Base-by-base conservation (phyloP, 1,284 basidiomycete species). In the Bjerkandera adusta region DNA sequence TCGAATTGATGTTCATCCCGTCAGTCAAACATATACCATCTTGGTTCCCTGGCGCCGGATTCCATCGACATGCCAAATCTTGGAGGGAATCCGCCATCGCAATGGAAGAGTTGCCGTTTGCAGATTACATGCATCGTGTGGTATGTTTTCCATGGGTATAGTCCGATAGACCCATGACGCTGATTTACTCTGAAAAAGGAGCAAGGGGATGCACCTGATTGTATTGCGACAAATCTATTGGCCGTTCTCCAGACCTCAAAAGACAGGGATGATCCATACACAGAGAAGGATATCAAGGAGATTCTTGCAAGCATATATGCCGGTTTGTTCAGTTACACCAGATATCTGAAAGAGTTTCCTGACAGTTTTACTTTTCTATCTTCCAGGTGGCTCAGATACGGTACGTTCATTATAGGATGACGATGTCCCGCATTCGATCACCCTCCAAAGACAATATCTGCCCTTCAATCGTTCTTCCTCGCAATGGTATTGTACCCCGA, bases 401-500 rank as follows among this genome's bases (percentile, higher is more conserved):
- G 57, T 58, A 4, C 10, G 50, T 43, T 10, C 11, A 15, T 2
- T 21, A 26, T n/a, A 8, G 13, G 15, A 22, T 15, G 30, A 35
- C 3, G 12, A 42, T 21, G 2, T 16, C n/a, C 38, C n/a, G n/a
- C n/a, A n/a, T 16, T 12, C 8, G 6, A 8, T 27, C 12, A 21
- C 24, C 38, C n/a, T n/a, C n/a, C n/a, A n/a, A n/a, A 58, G 55
- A 58, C 53, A 11, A 48, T 54, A 6, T 57, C 55, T 15, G 45
- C 51, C 0, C n/a, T 58, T 11, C 35, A 30, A 5, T 47, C 51
- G 5, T 56, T 61, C 36, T 46, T 59, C 42, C 48, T 65, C 8
- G 64, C 64, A 1, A 62, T 68, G 63, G 48, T 61, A 0, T 50
- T 60, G n/a, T 48, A 62, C 42, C 67, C 63, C 2, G 62, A 67